phyloP scores from a whole-genome alignment of 2,329 filamentous ascomycete genomes.

The Arthroderma uncinatum region DNA sequence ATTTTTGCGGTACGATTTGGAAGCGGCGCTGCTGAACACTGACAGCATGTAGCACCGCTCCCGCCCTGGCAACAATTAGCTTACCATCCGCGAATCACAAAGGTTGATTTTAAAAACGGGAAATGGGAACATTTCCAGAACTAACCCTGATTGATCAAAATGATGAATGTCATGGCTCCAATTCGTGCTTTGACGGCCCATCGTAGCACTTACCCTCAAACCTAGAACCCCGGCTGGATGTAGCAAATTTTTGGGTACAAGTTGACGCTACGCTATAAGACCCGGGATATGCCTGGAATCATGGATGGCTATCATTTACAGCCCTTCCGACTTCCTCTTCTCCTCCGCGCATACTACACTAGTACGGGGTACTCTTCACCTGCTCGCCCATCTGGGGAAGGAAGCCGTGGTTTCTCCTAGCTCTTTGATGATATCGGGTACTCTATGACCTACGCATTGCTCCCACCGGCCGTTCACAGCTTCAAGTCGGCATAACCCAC shows the following conservation, averaged over 20 bases:
- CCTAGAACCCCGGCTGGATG: neutral
- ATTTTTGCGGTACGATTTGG: neutral
- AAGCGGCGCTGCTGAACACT: slow-evolving; percentile 2
- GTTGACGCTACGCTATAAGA: slow-evolving; percentile 1
- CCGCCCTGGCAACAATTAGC: neutral
- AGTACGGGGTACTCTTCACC: neutral
- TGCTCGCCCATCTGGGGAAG: neutral
- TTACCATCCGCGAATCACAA: neutral
- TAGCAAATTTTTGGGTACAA: slow-evolving; percentile 3
- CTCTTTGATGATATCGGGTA: neutral
- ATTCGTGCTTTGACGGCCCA: neutral
- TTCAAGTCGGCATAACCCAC: neutral
- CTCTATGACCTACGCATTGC: neutral
- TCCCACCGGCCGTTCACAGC: neutral
- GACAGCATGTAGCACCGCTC: neutral
- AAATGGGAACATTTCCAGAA: neutral
- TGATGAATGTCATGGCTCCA: neutral
- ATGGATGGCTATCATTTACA: neutral
- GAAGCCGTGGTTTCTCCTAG: neutral
- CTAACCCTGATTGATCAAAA: neutral
- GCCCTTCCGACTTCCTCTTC: neutral
- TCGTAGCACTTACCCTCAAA: neutral
- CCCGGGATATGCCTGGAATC: neutral
- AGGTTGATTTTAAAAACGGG: neutral
- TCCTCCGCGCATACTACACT: neutral